A percentile compares a stretch with the other conserved stretches of the same genome.
Evolutionary conservation across 2,329 filamentous ascomycete species (phyloP).

Genomic region (Diaporthe ilicicola): DNA sequence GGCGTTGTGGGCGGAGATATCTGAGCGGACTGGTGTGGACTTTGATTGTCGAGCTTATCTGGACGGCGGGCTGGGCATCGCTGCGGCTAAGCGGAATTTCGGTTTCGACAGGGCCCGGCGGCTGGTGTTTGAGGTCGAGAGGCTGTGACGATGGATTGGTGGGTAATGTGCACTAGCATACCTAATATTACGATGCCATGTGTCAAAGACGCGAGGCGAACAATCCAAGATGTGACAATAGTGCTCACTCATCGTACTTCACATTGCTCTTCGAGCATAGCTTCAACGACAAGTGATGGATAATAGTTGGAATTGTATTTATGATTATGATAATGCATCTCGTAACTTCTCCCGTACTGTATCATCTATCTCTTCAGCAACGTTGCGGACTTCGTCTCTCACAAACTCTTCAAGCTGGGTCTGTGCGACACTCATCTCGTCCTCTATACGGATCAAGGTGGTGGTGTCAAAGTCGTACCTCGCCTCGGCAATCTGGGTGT

Average conservation of each 20-base stretch:
- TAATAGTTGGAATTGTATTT: not conserved
- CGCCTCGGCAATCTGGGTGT: slow-evolving; percentile 25
- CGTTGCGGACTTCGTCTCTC: slow-evolving; percentile 28
- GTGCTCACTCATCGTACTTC: no score
- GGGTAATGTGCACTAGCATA: no score
- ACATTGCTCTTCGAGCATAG: no score
- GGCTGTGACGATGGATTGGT: not conserved
- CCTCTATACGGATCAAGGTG: slow-evolving; percentile 26
- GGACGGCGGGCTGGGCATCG: slow-evolving; percentile 8
- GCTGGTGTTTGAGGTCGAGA: slow-evolving; percentile 1
- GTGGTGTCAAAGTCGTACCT: slow-evolving; percentile 27
- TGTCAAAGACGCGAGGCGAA: no score
- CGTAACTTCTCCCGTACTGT: slow-evolving; percentile 24
- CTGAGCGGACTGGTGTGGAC: slow-evolving; percentile 25
- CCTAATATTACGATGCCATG: no score
- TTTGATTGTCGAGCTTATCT: not conserved
- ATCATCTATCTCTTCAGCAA: slow-evolving; percentile 30
- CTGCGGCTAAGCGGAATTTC: not conserved
- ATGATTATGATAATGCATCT: slow-evolving; percentile 25
- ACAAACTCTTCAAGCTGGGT: slow-evolving; percentile 32
- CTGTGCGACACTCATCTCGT: slow-evolving; percentile 31
- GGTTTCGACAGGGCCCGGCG: not conserved
- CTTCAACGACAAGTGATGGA: no score
- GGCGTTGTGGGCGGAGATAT: slow-evolving; percentile 31
- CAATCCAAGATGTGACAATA: no score